Conservation (phyloP, 495 filamentous ascomycete genomes). For the Penicillium goetzii region DNA sequence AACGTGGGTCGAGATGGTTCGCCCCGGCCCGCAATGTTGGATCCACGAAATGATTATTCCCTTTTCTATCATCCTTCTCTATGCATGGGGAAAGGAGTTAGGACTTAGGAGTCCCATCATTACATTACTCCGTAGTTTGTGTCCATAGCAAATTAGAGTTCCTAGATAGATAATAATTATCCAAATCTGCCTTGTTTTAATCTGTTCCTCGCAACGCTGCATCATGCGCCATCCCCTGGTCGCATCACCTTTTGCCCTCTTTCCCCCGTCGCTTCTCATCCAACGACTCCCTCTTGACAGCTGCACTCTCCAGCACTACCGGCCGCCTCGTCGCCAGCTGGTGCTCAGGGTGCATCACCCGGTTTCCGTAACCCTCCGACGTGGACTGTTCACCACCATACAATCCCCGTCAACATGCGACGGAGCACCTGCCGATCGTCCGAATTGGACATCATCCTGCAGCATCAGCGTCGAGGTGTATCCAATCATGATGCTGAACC, state of each 20-base stretch:
- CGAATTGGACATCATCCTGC: slow-evolving; percentile 35
- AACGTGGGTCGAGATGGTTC: slow-evolving; percentile 38
- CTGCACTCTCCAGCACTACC: background rate
- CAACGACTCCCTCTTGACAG: background rate
- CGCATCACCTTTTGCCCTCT: background rate
- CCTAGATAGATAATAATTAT: background rate
- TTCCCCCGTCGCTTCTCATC: slow-evolving; percentile 7
- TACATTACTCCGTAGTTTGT: background rate
- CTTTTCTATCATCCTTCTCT: background rate
- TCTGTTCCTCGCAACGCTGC: slow-evolving; percentile 1
- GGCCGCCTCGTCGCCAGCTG: background rate
- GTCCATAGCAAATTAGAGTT: background rate
- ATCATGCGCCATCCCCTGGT: background rate
- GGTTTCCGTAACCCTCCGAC: slow-evolving; percentile 24
- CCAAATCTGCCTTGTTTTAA: slow-evolving; percentile 5
- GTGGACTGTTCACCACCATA: slow-evolving; percentile 30
- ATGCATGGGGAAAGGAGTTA: background rate
- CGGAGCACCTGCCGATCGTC: slow-evolving; percentile 31
- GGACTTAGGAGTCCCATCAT: background rate
- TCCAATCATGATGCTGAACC: slow-evolving; percentile 28
- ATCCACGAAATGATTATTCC: slow-evolving; percentile 6
- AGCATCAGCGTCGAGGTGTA: slow-evolving; percentile 26
- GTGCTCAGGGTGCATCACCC: background rate
- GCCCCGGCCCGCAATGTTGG: slow-evolving; percentile 29
- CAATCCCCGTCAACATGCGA: slow-evolving; percentile 20